phyloP scores from a whole-genome alignment of 75 land plant species.

The Cupressus sempervirens region DNA sequence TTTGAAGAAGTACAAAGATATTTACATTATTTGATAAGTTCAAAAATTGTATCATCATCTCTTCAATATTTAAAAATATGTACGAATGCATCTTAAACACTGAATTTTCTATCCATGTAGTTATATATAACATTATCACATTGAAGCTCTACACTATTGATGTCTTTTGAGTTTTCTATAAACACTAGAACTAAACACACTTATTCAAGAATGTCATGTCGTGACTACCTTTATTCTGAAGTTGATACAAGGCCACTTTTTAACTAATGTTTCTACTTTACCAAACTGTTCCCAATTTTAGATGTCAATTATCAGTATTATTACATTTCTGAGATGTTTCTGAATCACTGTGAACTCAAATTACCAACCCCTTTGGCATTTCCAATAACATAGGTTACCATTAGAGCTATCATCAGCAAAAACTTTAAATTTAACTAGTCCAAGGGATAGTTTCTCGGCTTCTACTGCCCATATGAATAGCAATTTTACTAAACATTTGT shows the following conservation, averaged over 20 bases:
- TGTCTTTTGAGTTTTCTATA: background rate
- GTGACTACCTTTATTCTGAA: background rate
- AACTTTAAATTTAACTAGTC: background rate
- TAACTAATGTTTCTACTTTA: background rate
- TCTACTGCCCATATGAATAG: background rate
- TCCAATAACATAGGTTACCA: background rate
- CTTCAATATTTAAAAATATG: background rate
- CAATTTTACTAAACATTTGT: background rate
- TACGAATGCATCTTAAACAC: background rate
- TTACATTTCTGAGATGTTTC: background rate
- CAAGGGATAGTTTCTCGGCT: background rate
- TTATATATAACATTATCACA: background rate
- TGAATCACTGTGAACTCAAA: background rate
- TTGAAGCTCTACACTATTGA: background rate
- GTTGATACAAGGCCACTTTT: background rate
- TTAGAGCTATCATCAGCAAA: background rate
- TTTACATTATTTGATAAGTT: background rate
- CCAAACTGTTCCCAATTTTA: background rate
- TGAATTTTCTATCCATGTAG: background rate
- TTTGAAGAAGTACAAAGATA: too few relatives aligned
- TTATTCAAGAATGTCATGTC: background rate
- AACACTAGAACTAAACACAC: background rate
- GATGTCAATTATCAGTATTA: background rate
- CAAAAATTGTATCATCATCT: background rate
- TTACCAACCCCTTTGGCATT: background rate